These are phyloP conservation scores for Carnegiea gigantea DNA, from an alignment of 179 eudicot genomes.

Conservation along the genomic window DNA sequence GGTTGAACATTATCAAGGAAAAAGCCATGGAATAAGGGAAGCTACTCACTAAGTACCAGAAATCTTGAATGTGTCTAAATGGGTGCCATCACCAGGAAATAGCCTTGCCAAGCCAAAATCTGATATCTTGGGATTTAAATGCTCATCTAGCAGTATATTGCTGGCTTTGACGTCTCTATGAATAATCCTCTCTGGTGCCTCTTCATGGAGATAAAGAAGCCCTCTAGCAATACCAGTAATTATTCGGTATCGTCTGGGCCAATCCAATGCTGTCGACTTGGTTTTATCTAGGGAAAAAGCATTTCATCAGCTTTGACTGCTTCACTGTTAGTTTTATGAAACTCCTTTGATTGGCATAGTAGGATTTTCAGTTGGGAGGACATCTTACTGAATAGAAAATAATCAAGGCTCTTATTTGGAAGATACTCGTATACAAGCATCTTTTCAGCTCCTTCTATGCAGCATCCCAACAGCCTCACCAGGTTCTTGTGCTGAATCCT, in stretches of 20 bases:
- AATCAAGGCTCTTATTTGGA: slow-evolving; percentile 82
- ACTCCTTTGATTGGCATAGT: not conserved
- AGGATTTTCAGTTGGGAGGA: not conserved
- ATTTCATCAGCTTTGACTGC: slow-evolving; percentile 14
- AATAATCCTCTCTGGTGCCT: slow-evolving; percentile 85
- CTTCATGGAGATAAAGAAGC: slow-evolving; percentile 86
- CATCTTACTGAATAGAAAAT: slow-evolving; percentile 66
- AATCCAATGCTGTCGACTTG: slow-evolving; percentile 52
- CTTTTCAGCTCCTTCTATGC: slow-evolving; percentile 78
- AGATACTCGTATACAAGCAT: slow-evolving; percentile 91
- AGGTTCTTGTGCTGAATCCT: slow-evolving; percentile 73
- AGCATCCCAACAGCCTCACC: slow-evolving; percentile 78
- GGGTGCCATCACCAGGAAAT: slow-evolving; percentile 83
- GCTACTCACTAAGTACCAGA: slow-evolving; percentile 80
- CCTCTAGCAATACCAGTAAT: slow-evolving; percentile 70
- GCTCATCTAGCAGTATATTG: slow-evolving; percentile 74
- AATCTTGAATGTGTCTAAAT: slow-evolving; percentile 62
- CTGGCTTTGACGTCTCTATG: slow-evolving; percentile 93
- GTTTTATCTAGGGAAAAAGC: slow-evolving; percentile 43
- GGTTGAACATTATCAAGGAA: not conserved
- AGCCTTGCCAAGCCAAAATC: slow-evolving; percentile 91
- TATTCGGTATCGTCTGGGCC: slow-evolving; percentile 62
- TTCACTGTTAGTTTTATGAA: not conserved
- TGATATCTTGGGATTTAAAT: slow-evolving; percentile 67
- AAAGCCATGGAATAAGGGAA: not conserved